Evolutionary conservation across 2,329 filamentous ascomycete species (phyloP), one percentile per base, ranked within the genome.

Genomic region (Nannizzia gypsea): DNA sequence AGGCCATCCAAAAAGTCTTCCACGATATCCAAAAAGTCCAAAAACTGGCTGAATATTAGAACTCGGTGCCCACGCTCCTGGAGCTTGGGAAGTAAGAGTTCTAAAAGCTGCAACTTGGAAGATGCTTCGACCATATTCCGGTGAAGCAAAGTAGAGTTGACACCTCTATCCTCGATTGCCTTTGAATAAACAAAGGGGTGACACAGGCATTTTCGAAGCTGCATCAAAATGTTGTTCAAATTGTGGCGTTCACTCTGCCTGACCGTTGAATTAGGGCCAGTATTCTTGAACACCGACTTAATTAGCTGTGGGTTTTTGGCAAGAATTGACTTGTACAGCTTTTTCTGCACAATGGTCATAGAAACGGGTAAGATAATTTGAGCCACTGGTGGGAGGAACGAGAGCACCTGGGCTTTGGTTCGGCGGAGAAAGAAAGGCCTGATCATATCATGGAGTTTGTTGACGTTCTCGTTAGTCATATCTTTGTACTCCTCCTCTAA

Each of bases 301-400:
- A 99, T 91, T 6, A 99, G 80, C 58, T 95, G 83, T 0, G 91
- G 88, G 63, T 95, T 96, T 72, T 95, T 93, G 13, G 88, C 84
- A 67, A 99, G 82, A 66, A 99, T 96, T 1, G 88, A 95, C 69
- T 91, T 93, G 76, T 93, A 96, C 0, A 99, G 80, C 69, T 90
- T 93, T 76, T 96, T 93, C 70, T 99, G 95, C 11, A 99, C 78
- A 13, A 90, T 80, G 1, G 89, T 91, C 91, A 97, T 96, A 1
- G 89, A 91, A n/a, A 99, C 86, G 0, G 93, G 93, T 3, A 99
- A 76, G 63, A 99, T 97, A 66, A 99, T 90, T 68, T 97, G 92
- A 1, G 88, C 87, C 83, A 99, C 90, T 0, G 92, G 86, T 0
- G 93, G 93, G 8, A 99, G 77, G 72, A 96, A 96, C 42, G 89